Evolutionary conservation across 441 rosid genomes (phyloP), one percentile per base, ranked within the genome.

Genomic region (Metrosideros polymorpha): DNA sequence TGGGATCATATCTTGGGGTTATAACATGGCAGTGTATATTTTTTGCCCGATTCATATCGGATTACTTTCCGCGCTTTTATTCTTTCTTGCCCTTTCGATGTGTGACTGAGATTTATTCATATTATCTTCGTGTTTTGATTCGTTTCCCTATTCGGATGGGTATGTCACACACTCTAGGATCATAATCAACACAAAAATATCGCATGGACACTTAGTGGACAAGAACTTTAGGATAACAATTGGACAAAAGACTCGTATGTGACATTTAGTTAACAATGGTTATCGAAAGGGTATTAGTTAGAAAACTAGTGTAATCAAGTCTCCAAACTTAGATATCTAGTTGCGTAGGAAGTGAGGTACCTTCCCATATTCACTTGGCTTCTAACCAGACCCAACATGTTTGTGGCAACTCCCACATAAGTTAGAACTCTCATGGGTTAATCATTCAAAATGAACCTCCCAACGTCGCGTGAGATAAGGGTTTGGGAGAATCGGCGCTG

Each of bases 321-420:
- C 8, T 0, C 6, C 6, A 0, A 12, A 25, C 12, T 55, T 55
- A 55, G 14, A 55, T 55, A 6, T 5, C 29, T 9, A 2, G 0
- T 5, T 55, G 6, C 10, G 4, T 55, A 10, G 12, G 29, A 55
- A 10, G 59, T 10, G 7, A 55, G 29, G 4, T 25, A 55, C 59
- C 4, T 15, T 55, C 29, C 2, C 47, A 45, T 9, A 45, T 45
- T 45, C 12, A 45, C 47, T 9, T 45, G 12, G 47, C 47, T 45
- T 9, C 0, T 45, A 45, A 12, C 47, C 47, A 0, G 12, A 2
- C 47, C 12, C 0, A 45, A 45, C 2, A 45, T 0, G 0, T 45
- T 45, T 1, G 47, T 45, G 12, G 12, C 0, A 12, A 45, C 47
- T 45, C 47, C 47, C 47, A 45, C 47, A 45, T 45, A 45, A 0